Base-by-base conservation (phyloP, 352 stramenopile species). In the Phytopythium mirpurense region DNA sequence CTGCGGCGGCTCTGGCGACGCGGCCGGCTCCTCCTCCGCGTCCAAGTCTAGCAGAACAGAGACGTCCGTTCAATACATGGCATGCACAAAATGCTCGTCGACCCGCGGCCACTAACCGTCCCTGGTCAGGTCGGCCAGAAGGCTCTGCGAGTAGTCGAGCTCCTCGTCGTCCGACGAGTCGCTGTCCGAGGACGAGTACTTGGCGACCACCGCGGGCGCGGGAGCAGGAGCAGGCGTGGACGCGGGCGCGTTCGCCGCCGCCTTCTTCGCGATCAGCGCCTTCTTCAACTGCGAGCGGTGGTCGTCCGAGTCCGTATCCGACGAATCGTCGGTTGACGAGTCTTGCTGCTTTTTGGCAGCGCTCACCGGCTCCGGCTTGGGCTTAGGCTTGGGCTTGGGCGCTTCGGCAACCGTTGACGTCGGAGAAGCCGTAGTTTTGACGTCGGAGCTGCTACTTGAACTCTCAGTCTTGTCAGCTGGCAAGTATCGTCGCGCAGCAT, bases 121-220 rank as follows among this genome's bases (percentile, higher is more conserved):
- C 44, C 81, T 81, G 27, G 72, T 86, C 65, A 91, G 66, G 41
- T 89, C 76, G 32, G 80, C 80, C 35, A 91, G 60, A 8, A 91
- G 65, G 60, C 73, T 84, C 58, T 91, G 75, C 36, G 75, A 89
- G 59, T 91, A 91, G 62, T 88, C 73, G 19, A 84, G 48, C 35
- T 75, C 64, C 55, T 91, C 80, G 32, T 89, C 79, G 41, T 87
- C 74, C 2, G 69, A 83, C 18, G 70, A 76, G 35, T 72, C 64
- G 42, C 63, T 68, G 37, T 68, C 57, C 2, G 51, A 59, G 3
- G 47, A 51, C 21, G 60, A 69, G 21, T 54, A 67, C 41, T 58
- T 70, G 56, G 40, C 41, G 41, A 47, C 65, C 35, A 74, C 58
- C 23, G 57, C 57, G 27, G 59, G 31, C 11, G 67, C 42, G n/a